A percentile compares a stretch with the other conserved stretches of the same genome.
phyloP scores from a whole-genome alignment of 2,329 filamentous ascomycete species.

The Rhexocercosporidium sp. region DNA sequence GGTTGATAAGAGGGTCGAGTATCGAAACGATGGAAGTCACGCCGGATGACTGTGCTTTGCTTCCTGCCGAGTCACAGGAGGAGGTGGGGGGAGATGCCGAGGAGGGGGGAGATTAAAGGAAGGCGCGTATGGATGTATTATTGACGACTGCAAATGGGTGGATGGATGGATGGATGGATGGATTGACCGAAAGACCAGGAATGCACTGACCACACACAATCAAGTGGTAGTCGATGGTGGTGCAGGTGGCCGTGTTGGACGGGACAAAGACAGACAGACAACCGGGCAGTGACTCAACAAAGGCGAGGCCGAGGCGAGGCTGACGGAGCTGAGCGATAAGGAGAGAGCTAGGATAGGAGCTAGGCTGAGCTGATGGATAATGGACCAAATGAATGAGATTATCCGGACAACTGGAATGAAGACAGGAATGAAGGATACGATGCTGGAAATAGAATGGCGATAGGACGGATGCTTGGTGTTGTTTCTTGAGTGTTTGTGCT shows the following conservation, averaged over 20 bases:
- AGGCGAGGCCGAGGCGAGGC: slow-evolving; percentile 17
- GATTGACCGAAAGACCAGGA: neutral
- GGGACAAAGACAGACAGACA: too few species aligned
- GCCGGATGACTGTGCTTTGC: slow-evolving; percentile 32
- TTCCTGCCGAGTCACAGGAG: slow-evolving; percentile 23
- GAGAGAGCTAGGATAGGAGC: slow-evolving; percentile 7
- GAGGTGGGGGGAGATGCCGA: neutral
- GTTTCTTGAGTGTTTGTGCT: slow-evolving; percentile 15
- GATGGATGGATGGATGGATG: too few species aligned
- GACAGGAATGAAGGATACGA: slow-evolving; percentile 5
- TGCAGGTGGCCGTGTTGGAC: slow-evolving; percentile 16
- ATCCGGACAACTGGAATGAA: slow-evolving; percentile 24
- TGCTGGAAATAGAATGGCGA: slow-evolving; percentile 8
- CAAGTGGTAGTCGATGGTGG: slow-evolving; percentile 30
- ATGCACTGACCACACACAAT: slow-evolving; percentile 32
- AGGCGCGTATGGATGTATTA: slow-evolving; percentile 12
- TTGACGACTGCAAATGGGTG: neutral
- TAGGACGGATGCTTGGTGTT: slow-evolving; percentile 9
- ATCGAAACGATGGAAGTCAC: slow-evolving; percentile 32
- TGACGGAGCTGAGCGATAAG: slow-evolving; percentile 26
- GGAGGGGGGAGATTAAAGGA: neutral
- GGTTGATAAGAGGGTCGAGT: slow-evolving; percentile 24
- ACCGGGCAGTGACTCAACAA: slow-evolving; percentile 35
- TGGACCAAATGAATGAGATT: slow-evolving; percentile 31
- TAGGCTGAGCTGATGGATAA: slow-evolving; percentile 24